These are phyloP conservation scores for Russula lepida DNA, from an alignment of 768 basidiomycete species.

Conservation along the genomic window DNA sequence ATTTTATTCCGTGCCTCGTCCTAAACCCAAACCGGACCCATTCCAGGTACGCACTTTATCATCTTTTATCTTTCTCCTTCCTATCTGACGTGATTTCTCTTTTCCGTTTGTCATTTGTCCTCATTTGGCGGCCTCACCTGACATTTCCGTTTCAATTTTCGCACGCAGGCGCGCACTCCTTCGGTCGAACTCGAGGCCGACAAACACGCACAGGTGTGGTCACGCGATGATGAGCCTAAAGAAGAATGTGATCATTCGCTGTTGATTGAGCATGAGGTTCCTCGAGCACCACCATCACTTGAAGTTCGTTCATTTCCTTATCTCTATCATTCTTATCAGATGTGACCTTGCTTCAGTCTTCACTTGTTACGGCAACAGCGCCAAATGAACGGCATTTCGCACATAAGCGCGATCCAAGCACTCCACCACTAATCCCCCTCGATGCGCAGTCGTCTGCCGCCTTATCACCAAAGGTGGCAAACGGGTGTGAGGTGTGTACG, in stretches of 20 bases:
- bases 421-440: neutral
- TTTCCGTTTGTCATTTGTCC: neutral
- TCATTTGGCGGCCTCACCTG: neutral
- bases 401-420: neutral
- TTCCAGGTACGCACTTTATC: neutral
- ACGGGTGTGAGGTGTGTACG: neutral
- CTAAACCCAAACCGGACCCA: neutral
- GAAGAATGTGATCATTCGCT: neutral
- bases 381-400: neutral
- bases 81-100: neutral
- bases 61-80: neutral
- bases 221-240: neutral
- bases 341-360: neutral
- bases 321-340: constrained; percentile 2
- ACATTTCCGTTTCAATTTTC: neutral
- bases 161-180: neutral
- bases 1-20: neutral
- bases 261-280: neutral
- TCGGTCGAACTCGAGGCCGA: neutral
- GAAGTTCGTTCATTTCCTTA: constrained; percentile 7
- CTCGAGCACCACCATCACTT: neutral
- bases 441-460: neutral
- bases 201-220: neutral
- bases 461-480: neutral
- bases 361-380: neutral